Evolutionary conservation across 768 basidiomycete genomes (phyloP).

Genomic region (Tricholoma hemisulphureum): DNA sequence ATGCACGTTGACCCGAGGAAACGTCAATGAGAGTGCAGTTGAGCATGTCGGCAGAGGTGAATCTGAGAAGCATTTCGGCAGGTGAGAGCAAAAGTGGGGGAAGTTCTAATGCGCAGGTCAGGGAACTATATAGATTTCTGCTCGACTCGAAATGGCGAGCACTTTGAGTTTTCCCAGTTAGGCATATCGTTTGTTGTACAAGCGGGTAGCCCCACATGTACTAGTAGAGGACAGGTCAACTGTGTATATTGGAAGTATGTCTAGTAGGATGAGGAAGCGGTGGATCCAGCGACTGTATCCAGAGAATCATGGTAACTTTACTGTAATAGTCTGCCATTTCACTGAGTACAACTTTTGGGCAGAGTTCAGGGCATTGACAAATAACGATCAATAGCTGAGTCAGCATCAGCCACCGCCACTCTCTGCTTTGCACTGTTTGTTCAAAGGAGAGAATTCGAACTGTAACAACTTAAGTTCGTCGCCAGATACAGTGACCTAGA

Average conservation of each 20-base stretch:
- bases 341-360: too few relatives aligned
- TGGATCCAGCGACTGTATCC: constrained; percentile 5
- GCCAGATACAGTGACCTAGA: constrained; percentile 20
- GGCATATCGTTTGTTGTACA: constrained; percentile 42
- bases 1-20: constrained; percentile 47
- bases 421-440: constrained; percentile 30
- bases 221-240: background rate
- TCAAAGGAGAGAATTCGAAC: constrained; percentile 38
- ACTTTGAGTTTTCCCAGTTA: constrained; percentile 46
- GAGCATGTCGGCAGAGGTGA: constrained; percentile 56
- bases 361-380: too few relatives aligned
- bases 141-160: constrained; percentile 33
- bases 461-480: constrained; percentile 23
- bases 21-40: constrained; percentile 54
- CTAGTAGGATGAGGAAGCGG: background rate
- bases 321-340: constrained; percentile 22
- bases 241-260: background rate
- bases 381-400: constrained; percentile 17
- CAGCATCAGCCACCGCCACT: constrained; percentile 16
- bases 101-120: background rate
- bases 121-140: constrained; percentile 19
- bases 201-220: background rate
- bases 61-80: constrained; percentile 53
- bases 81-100: background rate
- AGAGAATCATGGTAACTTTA: constrained; percentile 2